Conservation (phyloP, 1,284 basidiomycete genomes). For the Macrocystidia cucumis region DNA sequence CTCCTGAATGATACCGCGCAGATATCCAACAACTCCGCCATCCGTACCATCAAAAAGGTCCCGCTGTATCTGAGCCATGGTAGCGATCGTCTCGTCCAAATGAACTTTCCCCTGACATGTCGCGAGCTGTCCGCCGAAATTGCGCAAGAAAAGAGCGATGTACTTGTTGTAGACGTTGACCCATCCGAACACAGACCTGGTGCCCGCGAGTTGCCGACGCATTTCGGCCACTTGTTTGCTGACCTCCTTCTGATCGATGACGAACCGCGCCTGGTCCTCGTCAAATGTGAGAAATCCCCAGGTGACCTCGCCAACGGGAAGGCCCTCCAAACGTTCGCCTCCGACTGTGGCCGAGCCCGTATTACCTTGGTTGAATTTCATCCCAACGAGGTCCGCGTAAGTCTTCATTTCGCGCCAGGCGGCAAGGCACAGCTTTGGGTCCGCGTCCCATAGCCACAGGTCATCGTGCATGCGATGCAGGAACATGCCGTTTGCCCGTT, state of each 20-base stretch:
- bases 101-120: slow-evolving; percentile 27
- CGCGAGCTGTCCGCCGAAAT: slow-evolving; percentile 30
- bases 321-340: slow-evolving; percentile 9
- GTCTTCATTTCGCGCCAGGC: slow-evolving; percentile 31
- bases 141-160: slow-evolving; percentile 31
- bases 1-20: slow-evolving; percentile 22
- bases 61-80: slow-evolving; percentile 27
- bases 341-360: slow-evolving; percentile 30
- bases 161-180: slow-evolving; percentile 36
- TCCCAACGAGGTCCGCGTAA: slow-evolving; percentile 24
- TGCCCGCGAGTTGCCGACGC: slow-evolving; percentile 26
- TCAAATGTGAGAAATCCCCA: slow-evolving; percentile 36
- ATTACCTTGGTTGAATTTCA: slow-evolving; percentile 28
- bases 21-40: slow-evolving; percentile 23
- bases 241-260: slow-evolving; percentile 29
- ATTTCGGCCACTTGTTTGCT: slow-evolving; percentile 30
- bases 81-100: slow-evolving; percentile 24
- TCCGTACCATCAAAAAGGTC: slow-evolving; percentile 23
- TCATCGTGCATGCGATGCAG: slow-evolving; percentile 34
- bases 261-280: slow-evolving; percentile 19
- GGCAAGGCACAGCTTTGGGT: slow-evolving; percentile 19
- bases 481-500: slow-evolving; percentile 26
- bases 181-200: slow-evolving; percentile 34
- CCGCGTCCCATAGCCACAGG: slow-evolving; percentile 29
- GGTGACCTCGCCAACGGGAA: slow-evolving; percentile 27